Conservation (phyloP, 495 filamentous ascomycete genomes). For the Corynascus novoguineensis region DNA sequence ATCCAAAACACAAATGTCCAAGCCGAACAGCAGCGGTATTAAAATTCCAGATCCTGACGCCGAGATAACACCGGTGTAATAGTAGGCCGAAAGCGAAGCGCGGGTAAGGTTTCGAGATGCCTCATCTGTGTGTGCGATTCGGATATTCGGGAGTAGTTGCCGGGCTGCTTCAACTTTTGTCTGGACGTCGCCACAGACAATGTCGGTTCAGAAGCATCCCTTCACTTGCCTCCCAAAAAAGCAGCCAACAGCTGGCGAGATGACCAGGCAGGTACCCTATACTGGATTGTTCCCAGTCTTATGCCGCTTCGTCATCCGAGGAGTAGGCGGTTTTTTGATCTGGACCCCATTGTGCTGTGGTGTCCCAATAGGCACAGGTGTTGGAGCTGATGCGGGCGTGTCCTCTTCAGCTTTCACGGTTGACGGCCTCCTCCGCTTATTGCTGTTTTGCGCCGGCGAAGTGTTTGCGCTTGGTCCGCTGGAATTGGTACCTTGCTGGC, state of each 20-base stretch:
- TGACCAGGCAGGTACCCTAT: not conserved
- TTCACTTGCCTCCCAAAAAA: not conserved
- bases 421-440: constrained; percentile 71
- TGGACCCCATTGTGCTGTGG: constrained; percentile 44
- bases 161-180: not conserved
- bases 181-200: not conserved
- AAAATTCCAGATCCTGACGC: constrained; percentile 1
- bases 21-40: not conserved
- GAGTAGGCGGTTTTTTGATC: constrained; percentile 39
- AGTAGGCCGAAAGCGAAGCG: not conserved
- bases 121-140: too few species aligned
- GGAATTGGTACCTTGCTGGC: constrained; percentile 64
- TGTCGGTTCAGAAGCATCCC: not conserved
- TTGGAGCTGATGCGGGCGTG: constrained; percentile 41
- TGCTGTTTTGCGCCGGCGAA: constrained; percentile 69
- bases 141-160: too few species aligned
- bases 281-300: constrained; percentile 26
- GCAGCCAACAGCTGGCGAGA: not conserved
- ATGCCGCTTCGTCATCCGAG: constrained; percentile 41
- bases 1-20: not conserved
- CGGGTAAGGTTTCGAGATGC: too few species aligned
- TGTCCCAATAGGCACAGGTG: constrained; percentile 35
- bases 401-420: constrained; percentile 73
- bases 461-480: constrained; percentile 76
- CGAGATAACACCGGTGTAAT: constrained; percentile 2